A percentile compares a stretch with the other conserved stretches of the same genome.
Conservation (phyloP, 2,329 filamentous ascomycete genomes). For the Fusarium robinianum region DNA sequence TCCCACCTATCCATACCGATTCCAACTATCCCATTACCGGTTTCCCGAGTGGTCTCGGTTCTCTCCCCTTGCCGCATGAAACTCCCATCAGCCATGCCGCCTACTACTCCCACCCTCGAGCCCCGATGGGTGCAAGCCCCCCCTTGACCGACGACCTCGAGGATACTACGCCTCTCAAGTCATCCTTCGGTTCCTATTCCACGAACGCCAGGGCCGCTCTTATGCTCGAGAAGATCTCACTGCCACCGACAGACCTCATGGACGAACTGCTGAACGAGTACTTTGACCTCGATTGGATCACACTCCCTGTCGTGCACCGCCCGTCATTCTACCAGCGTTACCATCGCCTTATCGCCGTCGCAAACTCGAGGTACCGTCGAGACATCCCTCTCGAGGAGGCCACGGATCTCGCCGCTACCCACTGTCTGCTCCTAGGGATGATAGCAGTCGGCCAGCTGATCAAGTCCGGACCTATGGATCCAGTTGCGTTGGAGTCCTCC, state of each 20-base stretch:
- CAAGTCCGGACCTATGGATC: slow-evolving; percentile 12
- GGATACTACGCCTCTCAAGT: slow-evolving; percentile 26
- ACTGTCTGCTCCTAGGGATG: slow-evolving; percentile 33
- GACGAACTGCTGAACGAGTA: slow-evolving; percentile 35
- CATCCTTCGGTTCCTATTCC: slow-evolving; percentile 37
- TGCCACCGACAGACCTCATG: slow-evolving; percentile 34
- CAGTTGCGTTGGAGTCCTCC: slow-evolving; percentile 6
- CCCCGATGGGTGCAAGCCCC: slow-evolving; percentile 33
- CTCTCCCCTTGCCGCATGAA: slow-evolving; percentile 26
- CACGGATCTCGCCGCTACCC: slow-evolving; percentile 34
- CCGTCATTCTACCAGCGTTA: slow-evolving; percentile 33
- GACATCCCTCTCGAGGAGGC: slow-evolving; percentile 36
- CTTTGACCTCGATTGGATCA: slow-evolving; percentile 34
- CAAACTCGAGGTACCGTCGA: slow-evolving; percentile 36
- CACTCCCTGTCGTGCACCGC: slow-evolving; percentile 32
- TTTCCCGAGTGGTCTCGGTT: slow-evolving; percentile 17
- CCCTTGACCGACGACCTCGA: slow-evolving; percentile 37
- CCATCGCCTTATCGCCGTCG: slow-evolving; percentile 35
- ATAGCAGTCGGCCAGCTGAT: slow-evolving; percentile 33
- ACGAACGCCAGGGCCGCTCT: slow-evolving; percentile 34
- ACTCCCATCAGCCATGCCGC: too few species aligned
- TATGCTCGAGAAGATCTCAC: slow-evolving; percentile 36
- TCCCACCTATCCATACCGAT: slow-evolving; percentile 32
- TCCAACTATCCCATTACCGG: slow-evolving; percentile 19
- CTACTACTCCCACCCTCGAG: slow-evolving; percentile 25